Evolutionary conservation across 441 rosid species (phyloP).

Genomic region (Macaranga tanarius): DNA sequence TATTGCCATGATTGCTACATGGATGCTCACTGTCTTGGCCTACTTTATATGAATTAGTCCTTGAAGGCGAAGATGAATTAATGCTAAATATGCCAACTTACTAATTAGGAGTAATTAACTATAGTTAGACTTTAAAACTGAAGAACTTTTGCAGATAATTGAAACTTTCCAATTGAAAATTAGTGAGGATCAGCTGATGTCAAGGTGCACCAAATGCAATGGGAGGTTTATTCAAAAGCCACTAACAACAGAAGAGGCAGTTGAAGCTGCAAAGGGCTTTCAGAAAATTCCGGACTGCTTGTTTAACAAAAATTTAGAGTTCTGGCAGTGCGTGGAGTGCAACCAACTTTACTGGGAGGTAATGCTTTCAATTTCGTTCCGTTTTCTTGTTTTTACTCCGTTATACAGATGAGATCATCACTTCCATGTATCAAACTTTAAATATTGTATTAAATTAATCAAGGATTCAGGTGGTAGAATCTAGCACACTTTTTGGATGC

Average conservation of each 20-base stretch:
- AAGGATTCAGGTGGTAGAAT: background rate
- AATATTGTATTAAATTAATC: background rate
- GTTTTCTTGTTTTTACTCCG: background rate
- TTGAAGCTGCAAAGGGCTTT: conserved; percentile 92
- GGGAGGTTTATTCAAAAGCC: conserved; percentile 88
- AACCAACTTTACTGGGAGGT: conserved; percentile 96
- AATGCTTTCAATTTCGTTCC: conserved; percentile 7
- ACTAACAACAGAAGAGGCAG: conserved; percentile 71
- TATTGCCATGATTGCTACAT: background rate
- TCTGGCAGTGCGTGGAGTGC: conserved; percentile 96
- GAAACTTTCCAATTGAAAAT: conserved; percentile 65
- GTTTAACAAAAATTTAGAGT: conserved; percentile 74
- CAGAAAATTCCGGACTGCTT: conserved; percentile 83
- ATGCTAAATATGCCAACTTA: background rate
- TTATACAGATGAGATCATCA: background rate
- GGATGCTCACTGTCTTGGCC: background rate
- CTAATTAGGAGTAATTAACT: background rate
- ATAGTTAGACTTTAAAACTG: conserved; percentile 7
- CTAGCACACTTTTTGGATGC: background rate
- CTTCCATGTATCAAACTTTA: conserved; percentile 1
- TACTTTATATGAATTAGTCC: background rate
- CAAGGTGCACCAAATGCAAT: conserved; percentile 92
- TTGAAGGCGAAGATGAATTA: background rate
- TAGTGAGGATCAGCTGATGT: conserved; percentile 74
- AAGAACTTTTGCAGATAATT: conserved; percentile 51